A percentile compares a stretch with the other conserved stretches of the same genome.
phyloP scores from a whole-genome alignment of 164 flowering plant genomes.

The Chimonanthus salicifolius region DNA sequence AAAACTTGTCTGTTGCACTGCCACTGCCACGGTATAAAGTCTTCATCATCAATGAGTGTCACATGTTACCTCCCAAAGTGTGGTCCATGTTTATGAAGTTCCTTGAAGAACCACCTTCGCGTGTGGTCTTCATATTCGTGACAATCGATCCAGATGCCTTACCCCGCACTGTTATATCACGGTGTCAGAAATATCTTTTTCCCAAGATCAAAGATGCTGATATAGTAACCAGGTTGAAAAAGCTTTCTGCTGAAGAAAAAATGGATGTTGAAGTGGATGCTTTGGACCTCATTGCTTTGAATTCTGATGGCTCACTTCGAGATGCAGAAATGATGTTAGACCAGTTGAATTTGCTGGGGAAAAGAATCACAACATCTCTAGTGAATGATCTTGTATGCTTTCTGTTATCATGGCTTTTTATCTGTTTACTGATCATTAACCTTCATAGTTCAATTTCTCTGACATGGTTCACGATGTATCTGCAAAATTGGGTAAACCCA shows the following conservation, averaged over 20 bases:
- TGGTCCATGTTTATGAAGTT: slow-evolving; percentile 80
- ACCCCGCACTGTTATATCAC: slow-evolving; percentile 69
- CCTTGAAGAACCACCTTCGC: slow-evolving; percentile 67
- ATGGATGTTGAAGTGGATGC: slow-evolving; percentile 82
- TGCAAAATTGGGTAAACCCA: background rate
- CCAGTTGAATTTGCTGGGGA: slow-evolving; percentile 89
- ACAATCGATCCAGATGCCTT: slow-evolving; percentile 82
- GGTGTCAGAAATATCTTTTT: slow-evolving; percentile 86
- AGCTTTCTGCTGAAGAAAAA: slow-evolving; percentile 60
- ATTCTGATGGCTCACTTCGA: slow-evolving; percentile 92
- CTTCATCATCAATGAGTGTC: slow-evolving; percentile 87
- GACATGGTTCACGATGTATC: background rate
- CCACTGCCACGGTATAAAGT: slow-evolving; percentile 47
- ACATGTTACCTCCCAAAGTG: slow-evolving; percentile 68
- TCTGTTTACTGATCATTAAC: background rate
- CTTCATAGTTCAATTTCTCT: background rate
- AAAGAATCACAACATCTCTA: slow-evolving; percentile 68
- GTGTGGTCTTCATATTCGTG: slow-evolving; percentile 68
- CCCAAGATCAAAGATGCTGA: slow-evolving; percentile 79
- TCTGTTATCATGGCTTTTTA: slow-evolving; percentile 3
- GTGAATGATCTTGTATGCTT: slow-evolving; percentile 86
- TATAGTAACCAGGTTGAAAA: slow-evolving; percentile 57
- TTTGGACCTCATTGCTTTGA: slow-evolving; percentile 77
- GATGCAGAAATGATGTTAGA: slow-evolving; percentile 98
- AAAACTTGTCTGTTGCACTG: slow-evolving; percentile 29